Evolutionary conservation across 176 grass and related monocot genomes (phyloP).

Genomic region (Leersia perrieri): DNA sequence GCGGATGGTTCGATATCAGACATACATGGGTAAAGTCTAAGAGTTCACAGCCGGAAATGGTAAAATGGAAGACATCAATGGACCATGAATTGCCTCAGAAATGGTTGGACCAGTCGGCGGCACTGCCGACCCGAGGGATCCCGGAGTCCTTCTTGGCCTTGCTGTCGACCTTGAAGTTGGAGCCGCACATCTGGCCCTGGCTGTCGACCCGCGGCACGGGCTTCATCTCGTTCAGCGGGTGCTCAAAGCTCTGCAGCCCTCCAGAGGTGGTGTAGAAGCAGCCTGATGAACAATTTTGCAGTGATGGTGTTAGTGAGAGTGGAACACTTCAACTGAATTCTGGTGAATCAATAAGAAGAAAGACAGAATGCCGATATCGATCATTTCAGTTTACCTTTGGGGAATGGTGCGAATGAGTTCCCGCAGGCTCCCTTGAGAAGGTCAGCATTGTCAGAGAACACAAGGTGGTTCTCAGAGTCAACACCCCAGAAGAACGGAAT

Average conservation of each 20-base stretch:
- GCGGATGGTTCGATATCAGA: not conserved
- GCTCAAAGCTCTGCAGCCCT: slow-evolving; percentile 86
- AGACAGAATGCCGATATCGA: no score
- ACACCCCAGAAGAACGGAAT: slow-evolving; percentile 85
- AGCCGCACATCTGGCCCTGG: slow-evolving; percentile 82
- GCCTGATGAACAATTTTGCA: slow-evolving; percentile 39
- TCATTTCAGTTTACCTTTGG: slow-evolving; percentile 52
- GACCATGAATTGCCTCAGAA: slow-evolving; percentile 35
- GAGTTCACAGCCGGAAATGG: not conserved
- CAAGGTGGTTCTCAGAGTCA: slow-evolving; percentile 59
- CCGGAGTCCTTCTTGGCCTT: slow-evolving; percentile 66
- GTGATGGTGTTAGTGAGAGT: not conserved
- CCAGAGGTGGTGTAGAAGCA: slow-evolving; percentile 92
- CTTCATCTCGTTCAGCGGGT: slow-evolving; percentile 82
- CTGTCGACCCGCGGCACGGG: slow-evolving; percentile 77
- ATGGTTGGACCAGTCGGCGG: slow-evolving; percentile 73
- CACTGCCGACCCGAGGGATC: slow-evolving; percentile 80
- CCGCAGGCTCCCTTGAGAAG: slow-evolving; percentile 64
- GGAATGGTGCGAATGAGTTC: slow-evolving; percentile 78
- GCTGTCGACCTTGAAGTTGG: slow-evolving; percentile 81
- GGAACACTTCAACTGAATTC: not conserved
- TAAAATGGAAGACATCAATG: not conserved
- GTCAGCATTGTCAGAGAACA: slow-evolving; percentile 61
- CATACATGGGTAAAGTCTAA: not conserved
- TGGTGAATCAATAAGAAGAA: not conserved